These are phyloP conservation scores for Flaveria linearis DNA, from an alignment of 129 eudicot species.

Conservation along the genomic window DNA sequence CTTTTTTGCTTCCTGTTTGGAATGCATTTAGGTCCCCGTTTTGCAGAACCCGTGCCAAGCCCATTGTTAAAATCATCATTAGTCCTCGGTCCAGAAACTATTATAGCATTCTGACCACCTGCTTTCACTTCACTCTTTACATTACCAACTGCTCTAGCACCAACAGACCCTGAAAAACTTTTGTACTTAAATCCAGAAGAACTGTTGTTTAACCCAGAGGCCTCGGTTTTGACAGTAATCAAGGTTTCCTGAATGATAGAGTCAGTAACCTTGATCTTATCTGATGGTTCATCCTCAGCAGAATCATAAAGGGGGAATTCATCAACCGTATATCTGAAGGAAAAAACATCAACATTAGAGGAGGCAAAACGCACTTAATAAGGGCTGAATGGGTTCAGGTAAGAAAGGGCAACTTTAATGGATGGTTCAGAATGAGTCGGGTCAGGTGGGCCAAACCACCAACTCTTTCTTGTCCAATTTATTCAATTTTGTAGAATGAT, in stretches of 20 bases:
- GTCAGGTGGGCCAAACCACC: not conserved
- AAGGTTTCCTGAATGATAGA: constrained; percentile 33
- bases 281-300: constrained; percentile 81
- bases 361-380: constrained; percentile 2
- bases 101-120: constrained; percentile 30
- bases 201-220: constrained; percentile 25
- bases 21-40: constrained; percentile 46
- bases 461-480: not conserved
- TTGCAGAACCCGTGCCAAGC: constrained; percentile 43
- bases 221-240: constrained; percentile 27
- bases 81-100: constrained; percentile 34
- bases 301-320: constrained; percentile 91
- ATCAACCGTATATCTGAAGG: constrained; percentile 69
- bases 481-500: not conserved
- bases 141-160: constrained; percentile 31
- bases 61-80: constrained; percentile 47
- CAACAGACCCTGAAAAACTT: constrained; percentile 29
- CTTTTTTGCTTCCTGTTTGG: constrained; percentile 46
- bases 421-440: not conserved
- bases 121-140: constrained; percentile 41
- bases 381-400: not conserved
- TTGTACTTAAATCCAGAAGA: constrained; percentile 34
- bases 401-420: not conserved
- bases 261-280: constrained; percentile 35
- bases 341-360: constrained; percentile 20